Conservation (phyloP, 495 filamentous ascomycete genomes). For the Hypoxylon intermedium region DNA sequence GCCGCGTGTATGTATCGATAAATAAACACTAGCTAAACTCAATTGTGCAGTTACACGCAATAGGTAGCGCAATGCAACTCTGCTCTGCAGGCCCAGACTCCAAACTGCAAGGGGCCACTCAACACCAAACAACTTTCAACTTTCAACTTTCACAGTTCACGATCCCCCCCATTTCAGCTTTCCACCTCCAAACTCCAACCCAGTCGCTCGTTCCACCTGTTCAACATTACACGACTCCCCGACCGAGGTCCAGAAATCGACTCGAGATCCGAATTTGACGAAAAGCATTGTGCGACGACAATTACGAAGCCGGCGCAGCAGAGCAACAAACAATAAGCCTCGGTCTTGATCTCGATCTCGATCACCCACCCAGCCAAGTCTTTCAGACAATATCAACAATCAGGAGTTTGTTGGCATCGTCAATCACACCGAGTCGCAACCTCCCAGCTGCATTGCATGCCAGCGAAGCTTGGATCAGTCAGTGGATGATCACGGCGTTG, state of each 20-base stretch:
- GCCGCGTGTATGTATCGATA: slow-evolving; percentile 32
- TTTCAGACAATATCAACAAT: no score
- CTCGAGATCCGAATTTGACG: neutral
- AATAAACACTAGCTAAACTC: slow-evolving; percentile 14
- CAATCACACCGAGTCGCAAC: no score
- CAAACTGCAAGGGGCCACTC: neutral
- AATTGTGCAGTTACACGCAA: slow-evolving; percentile 23
- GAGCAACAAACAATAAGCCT: neutral
- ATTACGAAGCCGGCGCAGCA: slow-evolving; percentile 11
- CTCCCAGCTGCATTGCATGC: neutral
- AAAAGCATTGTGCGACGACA: slow-evolving; percentile 25
- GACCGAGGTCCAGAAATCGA: neutral
- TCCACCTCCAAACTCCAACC: neutral
- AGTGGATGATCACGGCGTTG: neutral
- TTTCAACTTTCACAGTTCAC: neutral
- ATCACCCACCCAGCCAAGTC: no score
- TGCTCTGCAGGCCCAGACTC: slow-evolving; percentile 20
- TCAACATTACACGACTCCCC: slow-evolving; percentile 15
- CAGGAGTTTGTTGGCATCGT: no score
- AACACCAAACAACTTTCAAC: neutral
- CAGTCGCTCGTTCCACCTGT: slow-evolving; percentile 32
- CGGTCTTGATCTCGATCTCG: neutral
- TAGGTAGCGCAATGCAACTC: slow-evolving; percentile 35
- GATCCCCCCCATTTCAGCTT: neutral
- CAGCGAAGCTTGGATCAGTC: neutral